Percentiles rank a stretch among this genome's conserved stretches.
Conservation (phyloP, 108 stramenopile genomes). For the Nitzschia sp. region DNA sequence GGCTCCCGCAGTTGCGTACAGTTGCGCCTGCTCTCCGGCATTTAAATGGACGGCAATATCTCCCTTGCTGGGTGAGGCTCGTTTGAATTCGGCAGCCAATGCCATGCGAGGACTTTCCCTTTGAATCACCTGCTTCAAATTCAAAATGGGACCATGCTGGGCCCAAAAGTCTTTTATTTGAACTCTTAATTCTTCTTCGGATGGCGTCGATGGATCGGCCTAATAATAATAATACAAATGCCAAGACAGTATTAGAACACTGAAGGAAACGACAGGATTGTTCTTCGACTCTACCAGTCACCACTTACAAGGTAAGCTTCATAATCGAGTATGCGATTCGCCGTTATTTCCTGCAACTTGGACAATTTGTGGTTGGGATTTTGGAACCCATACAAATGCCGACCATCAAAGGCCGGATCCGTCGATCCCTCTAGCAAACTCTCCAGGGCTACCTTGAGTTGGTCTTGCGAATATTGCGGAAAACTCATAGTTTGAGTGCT, state of each 20-base stretch:
- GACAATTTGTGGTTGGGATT: constrained; percentile 68
- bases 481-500: background rate
- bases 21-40: constrained; percentile 82
- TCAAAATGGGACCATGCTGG: constrained; percentile 62
- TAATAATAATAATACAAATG: background rate
- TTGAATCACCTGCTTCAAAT: constrained; percentile 62
- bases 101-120: constrained; percentile 73
- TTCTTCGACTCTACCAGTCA: too few species aligned
- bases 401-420: constrained; percentile 45
- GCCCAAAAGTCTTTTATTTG: constrained; percentile 52
- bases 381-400: constrained; percentile 63
- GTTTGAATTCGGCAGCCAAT: constrained; percentile 99
- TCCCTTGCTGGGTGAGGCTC: constrained; percentile 95
- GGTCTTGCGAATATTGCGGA: constrained; percentile 48
- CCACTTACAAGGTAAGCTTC: constrained; percentile 30
- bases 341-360: constrained; percentile 84
- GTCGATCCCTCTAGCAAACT: constrained; percentile 42
- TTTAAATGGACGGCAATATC: constrained; percentile 72
- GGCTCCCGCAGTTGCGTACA: constrained; percentile 89
- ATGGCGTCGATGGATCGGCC: constrained; percentile 27
- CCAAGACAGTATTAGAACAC: background rate
- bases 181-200: constrained; percentile 36
- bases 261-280: background rate
- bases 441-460: constrained; percentile 60
- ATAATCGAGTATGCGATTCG: constrained; percentile 76